A percentile compares a stretch with the other conserved stretches of the same genome.
Conservation (phyloP, 2,329 filamentous ascomycete genomes). For the Ophiostoma triangulosporum region DNA sequence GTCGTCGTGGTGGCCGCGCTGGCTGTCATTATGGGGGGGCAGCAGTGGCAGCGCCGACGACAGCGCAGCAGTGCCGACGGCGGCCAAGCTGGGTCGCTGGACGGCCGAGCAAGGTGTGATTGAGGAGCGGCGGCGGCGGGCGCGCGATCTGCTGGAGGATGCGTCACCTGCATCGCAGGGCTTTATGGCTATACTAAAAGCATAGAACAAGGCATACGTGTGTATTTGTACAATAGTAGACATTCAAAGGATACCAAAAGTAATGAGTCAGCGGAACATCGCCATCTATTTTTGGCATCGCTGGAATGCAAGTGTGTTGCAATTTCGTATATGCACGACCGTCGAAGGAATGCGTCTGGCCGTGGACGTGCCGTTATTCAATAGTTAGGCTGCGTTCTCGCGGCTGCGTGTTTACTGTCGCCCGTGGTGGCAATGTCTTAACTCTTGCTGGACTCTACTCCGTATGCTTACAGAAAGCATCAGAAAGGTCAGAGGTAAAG, state of each 20-base stretch:
- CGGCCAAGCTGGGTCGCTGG: conserved; percentile 31
- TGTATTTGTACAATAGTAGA: neutral
- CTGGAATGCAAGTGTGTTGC: too few species aligned
- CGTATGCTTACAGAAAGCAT: too few species aligned
- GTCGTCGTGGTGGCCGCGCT: conserved; percentile 19
- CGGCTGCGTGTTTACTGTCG: too few species aligned
- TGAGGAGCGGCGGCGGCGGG: conserved; percentile 35
- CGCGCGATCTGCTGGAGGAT: conserved; percentile 38
- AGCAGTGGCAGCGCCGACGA: conserved; percentile 15
- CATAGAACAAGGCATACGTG: conserved; percentile 3
- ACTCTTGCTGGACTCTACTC: too few species aligned
- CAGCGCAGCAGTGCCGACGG: conserved; percentile 13
- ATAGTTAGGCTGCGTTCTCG: too few species aligned
- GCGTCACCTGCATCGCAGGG: conserved; percentile 22
- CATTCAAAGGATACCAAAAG: neutral
- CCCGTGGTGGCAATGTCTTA: too few species aligned
- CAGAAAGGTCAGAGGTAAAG: too few species aligned
- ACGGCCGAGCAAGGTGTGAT: conserved; percentile 41
- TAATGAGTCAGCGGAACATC: too few species aligned
- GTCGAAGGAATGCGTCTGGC: too few species aligned
- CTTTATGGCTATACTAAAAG: conserved; percentile 8
- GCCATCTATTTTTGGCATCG: too few species aligned
- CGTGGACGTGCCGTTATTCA: too few species aligned
- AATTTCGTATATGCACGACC: too few species aligned
- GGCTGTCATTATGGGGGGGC: conserved; percentile 28